Evolutionary conservation across 441 rosid species (phyloP), one percentile per base, ranked within the genome.

Genomic region (Gossypium aridum): DNA sequence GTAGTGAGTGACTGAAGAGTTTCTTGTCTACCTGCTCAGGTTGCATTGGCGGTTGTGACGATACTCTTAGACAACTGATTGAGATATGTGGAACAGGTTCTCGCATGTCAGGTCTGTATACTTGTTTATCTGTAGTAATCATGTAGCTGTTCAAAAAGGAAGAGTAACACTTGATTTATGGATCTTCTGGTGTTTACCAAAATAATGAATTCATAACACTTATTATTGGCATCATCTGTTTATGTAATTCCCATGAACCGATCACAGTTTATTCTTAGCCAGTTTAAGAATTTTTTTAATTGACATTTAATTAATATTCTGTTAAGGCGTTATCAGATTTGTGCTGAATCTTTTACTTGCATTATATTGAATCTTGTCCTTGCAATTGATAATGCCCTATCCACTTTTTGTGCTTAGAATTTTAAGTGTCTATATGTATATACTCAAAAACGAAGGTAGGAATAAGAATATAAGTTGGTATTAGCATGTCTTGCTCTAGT

Each of bases 81-180:
- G 97, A 93, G 78, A 91, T 91, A 67, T 95, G 99, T 80, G 99
- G 98, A 85, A 93, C 98, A 43, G 99, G 98, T 72, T 84, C 94
- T 55, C 96, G 98, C 47, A 75, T 80, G 82, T 84, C 90, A 93
- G 99, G 99, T 95, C 23, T 62, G 81, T 73, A 25, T 51, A 13
- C 2, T 20, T 72, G 22, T 63, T 60, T 75, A 5, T 45, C 47
- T 55, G 37, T 20, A 61, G 25, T 49, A 60, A 61, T 53, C 23
- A 22, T 56, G 57, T 37, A 51, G 45, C 54, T 5, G 51, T 43
- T 73, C 2, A 64, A 0, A 62, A 22, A 8, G 57, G 55, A 57
- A 72, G 65, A 71, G 25, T 53, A 28, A 26, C 2, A 26, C 25
- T 31, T 71, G 31, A 34, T 43, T 61, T 23, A 16, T 43, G 59